A percentile compares a stretch with the other conserved stretches of the same genome.
Conservation (phyloP, 805 yeast species). For the Candida insectorum region DNA sequence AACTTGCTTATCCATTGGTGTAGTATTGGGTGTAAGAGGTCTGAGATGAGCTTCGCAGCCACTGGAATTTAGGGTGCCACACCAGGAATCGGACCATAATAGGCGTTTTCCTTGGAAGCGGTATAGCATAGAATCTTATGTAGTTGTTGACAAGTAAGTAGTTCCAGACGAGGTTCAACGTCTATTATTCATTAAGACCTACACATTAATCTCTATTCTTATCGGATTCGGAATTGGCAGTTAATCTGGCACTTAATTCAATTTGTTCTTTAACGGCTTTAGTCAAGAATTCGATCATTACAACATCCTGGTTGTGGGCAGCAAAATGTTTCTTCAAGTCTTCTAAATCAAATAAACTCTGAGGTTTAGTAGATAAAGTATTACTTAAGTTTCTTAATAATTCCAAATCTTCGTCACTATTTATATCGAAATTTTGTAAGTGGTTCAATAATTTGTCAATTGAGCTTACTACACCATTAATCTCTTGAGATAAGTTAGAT, state of each 20-base stretch:
- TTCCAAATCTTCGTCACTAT: conserved; percentile 48
- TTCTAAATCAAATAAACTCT: conserved; percentile 46
- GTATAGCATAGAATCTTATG: too few species aligned
- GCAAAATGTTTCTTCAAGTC: conserved; percentile 60
- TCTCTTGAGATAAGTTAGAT: conserved; percentile 43
- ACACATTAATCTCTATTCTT: too few species aligned
- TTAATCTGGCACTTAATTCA: conserved; percentile 71
- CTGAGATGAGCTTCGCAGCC: too few species aligned
- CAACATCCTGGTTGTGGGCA: conserved; percentile 73
- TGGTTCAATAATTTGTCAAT: conserved; percentile 49
- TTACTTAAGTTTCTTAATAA: conserved; percentile 67
- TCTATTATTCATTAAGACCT: too few species aligned
- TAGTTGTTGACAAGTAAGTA: too few species aligned
- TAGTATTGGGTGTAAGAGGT: too few species aligned
- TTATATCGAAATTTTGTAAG: conserved; percentile 37
- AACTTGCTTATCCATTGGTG: too few species aligned
- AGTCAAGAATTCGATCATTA: conserved; percentile 78
- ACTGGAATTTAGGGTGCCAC: too few species aligned
- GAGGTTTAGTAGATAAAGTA: conserved; percentile 50
- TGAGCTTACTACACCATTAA: conserved; percentile 43
- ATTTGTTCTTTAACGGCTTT: conserved; percentile 82
- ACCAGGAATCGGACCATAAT: too few species aligned
- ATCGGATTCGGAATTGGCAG: conserved; percentile 39
- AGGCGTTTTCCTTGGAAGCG: too few species aligned
- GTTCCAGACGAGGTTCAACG: too few species aligned